Base-by-base conservation (phyloP, 768 basidiomycete genomes). In the Naganishia randhawae region DNA sequence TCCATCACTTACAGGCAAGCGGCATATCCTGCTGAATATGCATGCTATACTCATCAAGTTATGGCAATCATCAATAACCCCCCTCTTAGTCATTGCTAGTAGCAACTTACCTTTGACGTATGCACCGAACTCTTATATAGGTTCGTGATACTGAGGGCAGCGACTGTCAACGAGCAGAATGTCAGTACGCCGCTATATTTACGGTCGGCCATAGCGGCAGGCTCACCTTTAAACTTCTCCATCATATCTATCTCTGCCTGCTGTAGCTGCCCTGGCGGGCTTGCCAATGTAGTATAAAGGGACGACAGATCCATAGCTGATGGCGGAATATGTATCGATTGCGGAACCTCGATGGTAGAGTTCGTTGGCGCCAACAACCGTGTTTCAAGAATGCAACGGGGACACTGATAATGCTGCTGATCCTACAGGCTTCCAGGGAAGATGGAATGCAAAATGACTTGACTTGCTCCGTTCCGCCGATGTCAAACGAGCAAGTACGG, bases 161-260 rank as follows among this genome's bases (percentile, higher is more conserved):
- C 73, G 22, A 71, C 73, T 74, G 53, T 52, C 9, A 1, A 52
- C 10, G 61, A 51, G 35, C 10, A 19, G 19, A 22, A 19, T 10
- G 41, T 66, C 35, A 65, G 52, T 25, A 17, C 29, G 16, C 22
- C 19, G 22, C 32, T 19, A 32, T 39, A 4, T 19, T 6, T 11
- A 19, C 2, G 5, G n/a, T 10, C 39, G 5, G 33, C 13, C 16
- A 50, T 14, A 22, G 14, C 31, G 32, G 10, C 19, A n/a, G 39
- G 69, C 67, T 31, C n/a, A 72, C 73, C 71, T 66, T 71, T 69
- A 35, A 74, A 74, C 64, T 72, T 72, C 61, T 74, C 73, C 73
- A 72, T 74, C 50, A 74, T 71, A 25, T 74, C 71, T 53, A 70
- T 70, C 57, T 74, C 73, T 3, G 71, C 73, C n/a, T 66, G 57